Conservation (phyloP, 768 basidiomycete genomes). For the Postia placenta region DNA sequence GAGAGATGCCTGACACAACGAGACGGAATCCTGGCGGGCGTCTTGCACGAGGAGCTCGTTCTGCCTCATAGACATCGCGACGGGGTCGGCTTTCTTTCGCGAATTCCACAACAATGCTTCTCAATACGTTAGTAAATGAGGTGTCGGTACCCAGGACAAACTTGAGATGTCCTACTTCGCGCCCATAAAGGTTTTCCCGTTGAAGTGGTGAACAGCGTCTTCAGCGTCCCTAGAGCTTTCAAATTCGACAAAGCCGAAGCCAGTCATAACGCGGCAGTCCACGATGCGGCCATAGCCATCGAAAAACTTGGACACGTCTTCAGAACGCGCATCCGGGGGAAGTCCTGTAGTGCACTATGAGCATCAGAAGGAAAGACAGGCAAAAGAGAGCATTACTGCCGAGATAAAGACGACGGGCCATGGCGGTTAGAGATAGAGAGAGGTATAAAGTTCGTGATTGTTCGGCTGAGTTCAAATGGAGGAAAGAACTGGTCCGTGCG, state of each 20-base stretch:
- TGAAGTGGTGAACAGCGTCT: conserved; percentile 82
- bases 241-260: conserved; percentile 97
- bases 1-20: conserved; percentile 82
- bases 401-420: conserved; percentile 83
- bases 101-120: conserved; percentile 91
- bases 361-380: conserved; percentile 2
- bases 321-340: conserved; percentile 75
- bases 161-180: conserved; percentile 47
- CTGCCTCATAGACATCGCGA: conserved; percentile 64
- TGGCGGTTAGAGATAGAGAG: conserved; percentile 32
- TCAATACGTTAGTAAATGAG: conserved; percentile 3
- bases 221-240: conserved; percentile 93
- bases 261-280: conserved; percentile 93
- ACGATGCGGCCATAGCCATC: conserved; percentile 84
- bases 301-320: conserved; percentile 85
- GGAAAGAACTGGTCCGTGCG: conserved; percentile 23
- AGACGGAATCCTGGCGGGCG: conserved; percentile 80
- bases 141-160: conserved; percentile 2
- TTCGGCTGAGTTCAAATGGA: conserved; percentile 15
- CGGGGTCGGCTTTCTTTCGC: conserved; percentile 89
- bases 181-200: conserved; percentile 88
- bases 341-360: conserved; percentile 44
- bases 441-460: conserved; percentile 5
- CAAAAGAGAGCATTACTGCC: conserved; percentile 50
- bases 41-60: conserved; percentile 63